Evolutionary conservation across 2,329 filamentous ascomycete genomes (phyloP).

Genomic region (Hypomyces perniciosus): DNA sequence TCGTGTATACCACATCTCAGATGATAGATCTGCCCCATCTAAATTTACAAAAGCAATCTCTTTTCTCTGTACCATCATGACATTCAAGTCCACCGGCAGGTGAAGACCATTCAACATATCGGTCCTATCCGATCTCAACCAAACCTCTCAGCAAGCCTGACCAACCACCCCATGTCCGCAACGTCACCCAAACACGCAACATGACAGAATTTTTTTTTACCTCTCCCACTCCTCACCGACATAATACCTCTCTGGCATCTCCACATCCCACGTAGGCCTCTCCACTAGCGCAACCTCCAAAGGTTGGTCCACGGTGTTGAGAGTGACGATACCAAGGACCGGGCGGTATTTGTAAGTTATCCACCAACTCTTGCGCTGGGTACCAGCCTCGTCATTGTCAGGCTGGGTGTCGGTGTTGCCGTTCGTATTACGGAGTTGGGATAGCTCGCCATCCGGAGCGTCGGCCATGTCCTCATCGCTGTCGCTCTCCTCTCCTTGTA

Average conservation of each 20-base stretch:
- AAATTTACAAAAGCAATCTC: no score
- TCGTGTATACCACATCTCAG: no score
- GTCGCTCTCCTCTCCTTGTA: slow-evolving; percentile 28
- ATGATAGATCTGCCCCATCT: no score
- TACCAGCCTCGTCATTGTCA: slow-evolving; percentile 19
- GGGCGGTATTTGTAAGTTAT: slow-evolving; percentile 89
- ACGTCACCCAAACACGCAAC: background rate
- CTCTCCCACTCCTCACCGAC: slow-evolving; percentile 50
- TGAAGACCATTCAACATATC: no score
- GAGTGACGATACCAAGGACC: slow-evolving; percentile 67
- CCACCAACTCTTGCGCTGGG: slow-evolving; percentile 52
- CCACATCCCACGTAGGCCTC: slow-evolving; percentile 75
- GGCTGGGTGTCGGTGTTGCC: slow-evolving; percentile 15
- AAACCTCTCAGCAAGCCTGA: background rate
- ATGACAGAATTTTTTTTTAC: slow-evolving; percentile 15
- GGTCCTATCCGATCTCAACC: background rate
- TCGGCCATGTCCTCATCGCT: slow-evolving; percentile 35
- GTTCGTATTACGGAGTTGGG: slow-evolving; percentile 27
- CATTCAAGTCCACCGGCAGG: no score
- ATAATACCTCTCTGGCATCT: slow-evolving; percentile 66
- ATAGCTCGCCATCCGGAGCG: slow-evolving; percentile 26
- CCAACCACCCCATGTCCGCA: background rate
- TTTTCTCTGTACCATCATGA: no score
- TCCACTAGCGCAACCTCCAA: slow-evolving; percentile 86
- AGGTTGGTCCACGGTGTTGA: slow-evolving; percentile 33